Evolutionary conservation across 495 filamentous ascomycete species (phyloP), one percentile per base, ranked within the genome.

Genomic region (Friedmanniomyces simplex): DNA sequence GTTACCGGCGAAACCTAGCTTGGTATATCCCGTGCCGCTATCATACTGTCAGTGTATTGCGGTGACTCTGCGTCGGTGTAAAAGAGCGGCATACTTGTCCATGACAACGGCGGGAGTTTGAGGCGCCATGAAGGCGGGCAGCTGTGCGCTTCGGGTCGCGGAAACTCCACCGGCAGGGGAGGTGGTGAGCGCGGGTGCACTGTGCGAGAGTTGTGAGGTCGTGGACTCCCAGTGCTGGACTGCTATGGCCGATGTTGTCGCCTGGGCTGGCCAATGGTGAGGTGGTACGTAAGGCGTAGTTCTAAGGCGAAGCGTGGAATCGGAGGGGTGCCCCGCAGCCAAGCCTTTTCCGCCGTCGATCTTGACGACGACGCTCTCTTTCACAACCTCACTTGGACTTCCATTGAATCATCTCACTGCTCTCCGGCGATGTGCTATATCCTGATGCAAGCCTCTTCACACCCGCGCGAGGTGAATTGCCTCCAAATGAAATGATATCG

Each of bases 71-170:
- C 14, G 48, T 18, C 8, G 0, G 30, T 6, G 3, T 39, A 0
- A 20, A 1, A 48, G 59, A 80, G 10, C 28, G 3, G 28, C 93
- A 66, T 84, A 98, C 93, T 98, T 98, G 93, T 98, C 93, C 89
- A 98, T 98, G 88, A 98, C 93, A 96, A 98, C 94, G 86, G 93
- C 93, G 62, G 93, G 93, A 69, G 93, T 97, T 84, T 96, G 90
- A 76, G 83, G 84, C 63, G 93, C 88, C 93, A 98, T 98, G 68
- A 47, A 68, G 54, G 46, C 28, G 28, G 28, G 28, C 28, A 32
- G 28, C 28, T 2, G 41, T 5, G 61, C 22, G 30, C 18, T 14
- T 54, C 12, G 12, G 14, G 2, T 37, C 24, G n/a, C 3, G n/a
- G 18, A n/a, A 10, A n/a, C 50, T 52, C 4, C 18, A 6, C 18